Conservation (phyloP, 2,329 filamentous ascomycete genomes). For the Diplocarpon rosae region DNA sequence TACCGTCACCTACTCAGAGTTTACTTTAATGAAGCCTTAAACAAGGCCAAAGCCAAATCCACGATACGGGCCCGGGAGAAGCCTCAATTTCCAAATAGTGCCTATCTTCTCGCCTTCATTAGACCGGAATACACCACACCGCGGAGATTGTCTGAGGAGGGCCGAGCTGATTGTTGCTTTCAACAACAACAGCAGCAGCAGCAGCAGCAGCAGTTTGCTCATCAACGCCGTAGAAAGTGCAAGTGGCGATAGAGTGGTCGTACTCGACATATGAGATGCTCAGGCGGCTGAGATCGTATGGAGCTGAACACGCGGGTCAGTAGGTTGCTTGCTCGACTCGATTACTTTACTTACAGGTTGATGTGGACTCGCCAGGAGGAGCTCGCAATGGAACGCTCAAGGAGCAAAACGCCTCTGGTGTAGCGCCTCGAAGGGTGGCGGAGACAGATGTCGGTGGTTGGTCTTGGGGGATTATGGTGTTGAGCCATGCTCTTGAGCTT, state of each 20-base stretch:
- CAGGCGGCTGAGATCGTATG: not conserved
- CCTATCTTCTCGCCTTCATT: too few species aligned
- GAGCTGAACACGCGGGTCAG: not conserved
- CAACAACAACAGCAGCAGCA: not conserved
- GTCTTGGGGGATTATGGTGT: not conserved
- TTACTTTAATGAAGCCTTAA: too few species aligned
- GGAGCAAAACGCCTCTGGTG: not conserved
- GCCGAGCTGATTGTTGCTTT: not conserved
- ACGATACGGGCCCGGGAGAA: too few species aligned
- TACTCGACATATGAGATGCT: slow-evolving; percentile 1
- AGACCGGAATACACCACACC: not conserved
- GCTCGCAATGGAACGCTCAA: not conserved
- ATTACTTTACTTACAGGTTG: not conserved
- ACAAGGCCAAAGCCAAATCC: too few species aligned
- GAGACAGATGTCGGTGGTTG: not conserved
- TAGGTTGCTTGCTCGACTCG: not conserved
- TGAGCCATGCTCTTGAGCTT: not conserved
- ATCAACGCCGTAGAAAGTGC: not conserved
- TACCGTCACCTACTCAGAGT: too few species aligned
- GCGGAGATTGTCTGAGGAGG: slow-evolving; percentile 1
- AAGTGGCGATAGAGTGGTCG: not conserved
- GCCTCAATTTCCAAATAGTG: too few species aligned
- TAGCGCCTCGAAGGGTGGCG: not conserved
- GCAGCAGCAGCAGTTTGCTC: not conserved
- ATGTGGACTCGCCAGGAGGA: not conserved